Evolutionary conservation across 306 rosid species (phyloP).

Genomic region (Dalbergia cochinchinensis): DNA sequence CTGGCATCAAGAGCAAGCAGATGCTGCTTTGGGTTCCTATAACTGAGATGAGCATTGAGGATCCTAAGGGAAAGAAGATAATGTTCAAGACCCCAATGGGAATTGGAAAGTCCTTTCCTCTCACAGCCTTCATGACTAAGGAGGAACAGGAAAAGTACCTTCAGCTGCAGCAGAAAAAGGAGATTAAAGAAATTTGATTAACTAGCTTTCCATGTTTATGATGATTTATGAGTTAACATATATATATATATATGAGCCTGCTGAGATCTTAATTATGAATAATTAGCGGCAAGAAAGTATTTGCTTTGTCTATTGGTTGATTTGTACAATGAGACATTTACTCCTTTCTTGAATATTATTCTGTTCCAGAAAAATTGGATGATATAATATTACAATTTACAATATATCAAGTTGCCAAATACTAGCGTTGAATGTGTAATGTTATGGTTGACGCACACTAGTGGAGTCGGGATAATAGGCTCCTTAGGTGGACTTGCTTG

Average conservation of each 20-base stretch:
- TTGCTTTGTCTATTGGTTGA: background rate
- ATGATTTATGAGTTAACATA: constrained; percentile 7
- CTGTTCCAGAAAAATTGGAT: constrained; percentile 1
- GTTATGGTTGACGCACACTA: background rate
- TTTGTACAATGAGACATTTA: background rate
- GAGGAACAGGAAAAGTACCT: constrained; percentile 61
- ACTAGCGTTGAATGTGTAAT: background rate
- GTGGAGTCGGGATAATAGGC: background rate
- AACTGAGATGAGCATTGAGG: constrained; percentile 74
- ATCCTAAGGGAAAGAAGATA: constrained; percentile 54
- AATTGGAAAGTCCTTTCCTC: constrained; percentile 72
- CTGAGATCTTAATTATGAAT: constrained; percentile 3
- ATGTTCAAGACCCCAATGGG: constrained; percentile 77
- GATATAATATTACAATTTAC: background rate
- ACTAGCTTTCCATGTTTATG: background rate
- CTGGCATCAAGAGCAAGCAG: constrained; percentile 80
- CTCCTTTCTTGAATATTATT: background rate
- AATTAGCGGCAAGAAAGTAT: background rate
- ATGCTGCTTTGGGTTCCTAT: constrained; percentile 79
- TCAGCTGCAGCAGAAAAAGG: background rate
- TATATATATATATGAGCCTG: background rate
- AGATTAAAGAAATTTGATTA: background rate
- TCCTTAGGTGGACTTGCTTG: too few species aligned
- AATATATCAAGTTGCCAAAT: constrained; percentile 2
- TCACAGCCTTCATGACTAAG: constrained; percentile 68